A percentile compares a stretch with the other conserved stretches of the same genome.
These are phyloP conservation scores for Nakazawaea siamensis DNA, from an alignment of 805 yeast species.

Conservation along the genomic window DNA sequence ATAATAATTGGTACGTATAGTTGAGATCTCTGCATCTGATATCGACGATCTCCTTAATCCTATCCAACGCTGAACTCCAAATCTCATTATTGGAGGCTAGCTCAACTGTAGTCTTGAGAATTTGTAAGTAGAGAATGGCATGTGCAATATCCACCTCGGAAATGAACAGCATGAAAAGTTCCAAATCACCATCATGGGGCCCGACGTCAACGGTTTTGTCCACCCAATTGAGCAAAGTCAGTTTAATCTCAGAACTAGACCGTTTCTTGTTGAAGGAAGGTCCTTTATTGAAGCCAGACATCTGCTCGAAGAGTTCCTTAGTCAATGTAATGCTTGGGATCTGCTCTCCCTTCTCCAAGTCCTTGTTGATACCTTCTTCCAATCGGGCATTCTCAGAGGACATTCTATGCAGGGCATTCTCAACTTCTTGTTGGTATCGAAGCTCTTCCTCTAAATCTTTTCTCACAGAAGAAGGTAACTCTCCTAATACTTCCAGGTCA, in stretches of 20 bases:
- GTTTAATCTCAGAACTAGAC: background rate
- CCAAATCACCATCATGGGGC: constrained; percentile 1
- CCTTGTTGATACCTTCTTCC: constrained; percentile 1
- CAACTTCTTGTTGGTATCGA: background rate
- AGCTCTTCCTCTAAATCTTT: background rate
- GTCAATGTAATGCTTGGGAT: constrained; percentile 4
- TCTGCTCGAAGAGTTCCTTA: background rate
- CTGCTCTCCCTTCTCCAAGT: constrained; percentile 1
- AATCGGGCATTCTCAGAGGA: background rate
- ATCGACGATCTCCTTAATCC: too few relatives aligned
- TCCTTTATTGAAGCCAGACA: background rate
- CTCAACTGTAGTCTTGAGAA: too few relatives aligned
- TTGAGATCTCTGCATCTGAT: too few relatives aligned
- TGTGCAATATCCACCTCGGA: too few relatives aligned
- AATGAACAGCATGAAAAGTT: background rate
- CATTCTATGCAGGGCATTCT: too few relatives aligned
- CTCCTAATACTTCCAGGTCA: background rate
- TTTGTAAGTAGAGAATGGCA: too few relatives aligned
- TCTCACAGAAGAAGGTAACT: constrained; percentile 2
- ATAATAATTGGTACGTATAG: too few relatives aligned
- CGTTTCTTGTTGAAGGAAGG: background rate
- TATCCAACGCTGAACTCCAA: too few relatives aligned
- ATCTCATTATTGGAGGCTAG: too few relatives aligned
- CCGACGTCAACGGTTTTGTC: background rate
- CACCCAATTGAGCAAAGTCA: constrained; percentile 1